Evolutionary conservation across 352 stramenopile species (phyloP).

Genomic region (Chloridella minuta): DNA sequence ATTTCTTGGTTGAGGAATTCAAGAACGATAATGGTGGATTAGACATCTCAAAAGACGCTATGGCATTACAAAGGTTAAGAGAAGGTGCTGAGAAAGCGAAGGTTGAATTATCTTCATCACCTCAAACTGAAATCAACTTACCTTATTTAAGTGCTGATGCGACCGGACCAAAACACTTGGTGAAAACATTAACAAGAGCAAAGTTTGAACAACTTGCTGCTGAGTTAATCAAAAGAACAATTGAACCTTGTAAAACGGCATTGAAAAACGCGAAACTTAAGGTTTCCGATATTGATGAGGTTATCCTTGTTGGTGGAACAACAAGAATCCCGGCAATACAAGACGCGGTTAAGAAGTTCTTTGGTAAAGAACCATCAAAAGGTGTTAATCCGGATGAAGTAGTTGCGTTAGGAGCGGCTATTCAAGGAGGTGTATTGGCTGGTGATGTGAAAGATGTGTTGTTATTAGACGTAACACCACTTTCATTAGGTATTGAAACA

Average conservation of each 20-base stretch:
- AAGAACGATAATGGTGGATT: slow-evolving; percentile 67
- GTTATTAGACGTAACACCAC: slow-evolving; percentile 77
- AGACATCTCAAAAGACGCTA: slow-evolving; percentile 65
- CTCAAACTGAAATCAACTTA: not conserved
- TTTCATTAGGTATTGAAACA: slow-evolving; percentile 91
- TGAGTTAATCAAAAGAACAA: slow-evolving; percentile 93
- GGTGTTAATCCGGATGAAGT: slow-evolving; percentile 85
- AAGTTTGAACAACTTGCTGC: slow-evolving; percentile 93
- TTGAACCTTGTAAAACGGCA: slow-evolving; percentile 30
- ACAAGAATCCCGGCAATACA: slow-evolving; percentile 89
- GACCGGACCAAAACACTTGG: slow-evolving; percentile 75
- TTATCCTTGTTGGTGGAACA: slow-evolving; percentile 93
- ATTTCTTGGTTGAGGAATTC: slow-evolving; percentile 98
- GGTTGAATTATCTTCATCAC: slow-evolving; percentile 59
- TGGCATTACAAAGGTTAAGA: slow-evolving; percentile 71
- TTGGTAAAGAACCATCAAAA: slow-evolving; percentile 60
- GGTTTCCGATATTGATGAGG: slow-evolving; percentile 80
- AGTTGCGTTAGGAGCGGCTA: slow-evolving; percentile 84
- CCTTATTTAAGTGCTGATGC: slow-evolving; percentile 31
- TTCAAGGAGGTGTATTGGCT: slow-evolving; percentile 23
- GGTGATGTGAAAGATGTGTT: slow-evolving; percentile 25
- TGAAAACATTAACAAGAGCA: slow-evolving; percentile 58
- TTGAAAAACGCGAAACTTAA: slow-evolving; percentile 68
- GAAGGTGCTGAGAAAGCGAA: slow-evolving; percentile 87
- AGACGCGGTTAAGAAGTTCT: slow-evolving; percentile 78